Evolutionary conservation across 148 eudicot genomes (phyloP).

Genomic region (Limonium bicolor): DNA sequence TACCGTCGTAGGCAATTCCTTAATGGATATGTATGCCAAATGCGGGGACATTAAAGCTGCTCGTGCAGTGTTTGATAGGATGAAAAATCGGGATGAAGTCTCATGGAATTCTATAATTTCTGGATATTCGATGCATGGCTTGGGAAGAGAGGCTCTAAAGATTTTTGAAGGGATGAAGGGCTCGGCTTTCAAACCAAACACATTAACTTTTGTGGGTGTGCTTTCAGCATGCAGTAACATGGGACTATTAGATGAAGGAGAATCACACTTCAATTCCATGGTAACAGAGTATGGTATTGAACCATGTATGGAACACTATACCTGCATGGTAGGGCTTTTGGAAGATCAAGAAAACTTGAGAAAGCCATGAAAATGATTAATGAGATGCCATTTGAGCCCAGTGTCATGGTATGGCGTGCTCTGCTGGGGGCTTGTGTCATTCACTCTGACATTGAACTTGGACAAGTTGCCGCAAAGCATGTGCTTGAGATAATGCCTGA

Average conservation of each 20-base stretch:
- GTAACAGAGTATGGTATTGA: conserved; percentile 31
- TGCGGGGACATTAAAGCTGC: conserved; percentile 78
- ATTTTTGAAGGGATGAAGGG: conserved; percentile 45
- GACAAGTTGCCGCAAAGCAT: conserved; percentile 36
- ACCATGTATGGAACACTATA: conserved; percentile 81
- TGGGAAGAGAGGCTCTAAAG: conserved; percentile 48
- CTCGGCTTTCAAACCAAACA: conserved; percentile 33
- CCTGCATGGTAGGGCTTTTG: conserved; percentile 81
- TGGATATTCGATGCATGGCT: conserved; percentile 77
- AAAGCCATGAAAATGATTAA: conserved; percentile 55
- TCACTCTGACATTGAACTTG: conserved; percentile 60
- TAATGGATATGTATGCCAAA: conserved; percentile 81
- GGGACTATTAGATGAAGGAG: conserved; percentile 53
- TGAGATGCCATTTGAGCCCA: conserved; percentile 65
- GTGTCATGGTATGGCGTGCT: conserved; percentile 89
- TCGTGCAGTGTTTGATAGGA: conserved; percentile 45
- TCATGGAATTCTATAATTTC: conserved; percentile 83
- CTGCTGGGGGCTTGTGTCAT: conserved; percentile 74
- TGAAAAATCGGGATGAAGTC: conserved; percentile 47
- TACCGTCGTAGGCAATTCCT: conserved; percentile 51
- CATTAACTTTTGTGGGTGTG: conserved; percentile 60
- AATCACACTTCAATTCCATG: conserved; percentile 50
- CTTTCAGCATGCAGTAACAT: conserved; percentile 86
- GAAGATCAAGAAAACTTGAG: conserved; percentile 59
- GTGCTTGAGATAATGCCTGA: conserved; percentile 72